Evolutionary conservation across 2,329 filamentous ascomycete species (phyloP).

Genomic region (Penicillium hesseltinei): DNA sequence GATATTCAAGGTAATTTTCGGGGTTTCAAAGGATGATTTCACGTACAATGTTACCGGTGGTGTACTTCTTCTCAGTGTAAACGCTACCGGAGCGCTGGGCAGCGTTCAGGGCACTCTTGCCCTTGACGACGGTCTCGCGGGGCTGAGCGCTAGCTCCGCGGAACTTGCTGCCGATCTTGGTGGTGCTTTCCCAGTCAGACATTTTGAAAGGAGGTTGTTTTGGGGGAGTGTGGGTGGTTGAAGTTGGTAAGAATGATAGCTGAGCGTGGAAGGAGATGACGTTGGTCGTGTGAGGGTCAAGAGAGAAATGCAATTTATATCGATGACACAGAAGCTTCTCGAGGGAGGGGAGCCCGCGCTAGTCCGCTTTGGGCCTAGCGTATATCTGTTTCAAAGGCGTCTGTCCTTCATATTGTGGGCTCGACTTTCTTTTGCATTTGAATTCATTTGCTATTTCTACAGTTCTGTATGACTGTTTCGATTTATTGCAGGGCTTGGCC

Average conservation of each 20-base stretch:
- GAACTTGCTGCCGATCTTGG: conserved; percentile 90
- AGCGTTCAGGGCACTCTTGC: conserved; percentile 81
- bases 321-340: conserved; percentile 42
- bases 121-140: conserved; percentile 85
- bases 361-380: conserved; percentile 23
- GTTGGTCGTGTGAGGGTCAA: conserved; percentile 33
- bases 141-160: conserved; percentile 59
- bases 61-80: conserved; percentile 90
- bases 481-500: background rate
- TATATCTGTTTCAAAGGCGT: background rate
- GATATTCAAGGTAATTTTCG: background rate
- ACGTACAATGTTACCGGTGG: conserved; percentile 71
- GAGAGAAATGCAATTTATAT: conserved; percentile 36
- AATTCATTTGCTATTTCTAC: background rate
- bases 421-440: background rate
- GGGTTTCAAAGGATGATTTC: background rate
- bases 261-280: conserved; percentile 16
- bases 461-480: background rate
- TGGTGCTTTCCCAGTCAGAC: conserved; percentile 84
- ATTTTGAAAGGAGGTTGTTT: conserved; percentile 38
- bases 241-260: conserved; percentile 1
- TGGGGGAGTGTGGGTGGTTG: conserved; percentile 1
- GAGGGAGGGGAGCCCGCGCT: conserved; percentile 30
- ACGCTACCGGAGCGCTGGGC: conserved; percentile 76
- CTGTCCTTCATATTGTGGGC: background rate